phyloP scores from a whole-genome alignment of 2,329 filamentous ascomycete genomes.

The Aspergillus sp. region DNA sequence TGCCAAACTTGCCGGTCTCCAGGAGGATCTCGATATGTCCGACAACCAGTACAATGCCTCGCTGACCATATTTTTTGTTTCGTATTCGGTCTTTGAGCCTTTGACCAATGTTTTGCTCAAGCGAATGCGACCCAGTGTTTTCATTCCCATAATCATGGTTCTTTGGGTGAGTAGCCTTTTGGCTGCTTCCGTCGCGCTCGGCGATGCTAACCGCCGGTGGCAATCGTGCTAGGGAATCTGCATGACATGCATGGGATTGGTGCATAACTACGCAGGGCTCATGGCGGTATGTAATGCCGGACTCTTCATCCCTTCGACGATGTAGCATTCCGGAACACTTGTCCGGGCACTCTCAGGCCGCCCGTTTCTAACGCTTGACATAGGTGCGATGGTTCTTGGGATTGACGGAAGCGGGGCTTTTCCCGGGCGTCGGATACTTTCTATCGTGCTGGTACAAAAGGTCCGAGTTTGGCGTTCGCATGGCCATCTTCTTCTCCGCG shows the following conservation, averaged over 20 bases:
- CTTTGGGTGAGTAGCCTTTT: constrained; percentile 38
- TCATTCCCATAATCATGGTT: constrained; percentile 79
- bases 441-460: constrained; percentile 82
- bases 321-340: background rate
- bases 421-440: constrained; percentile 76
- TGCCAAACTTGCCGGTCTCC: constrained; percentile 60
- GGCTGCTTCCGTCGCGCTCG: background rate
- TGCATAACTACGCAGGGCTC: constrained; percentile 47
- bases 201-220: background rate
- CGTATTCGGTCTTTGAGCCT: constrained; percentile 73
- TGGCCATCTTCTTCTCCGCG: constrained; percentile 80
- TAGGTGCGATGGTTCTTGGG: constrained; percentile 47
- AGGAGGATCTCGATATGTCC: constrained; percentile 62
- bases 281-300: constrained; percentile 34
- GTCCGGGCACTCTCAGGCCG: background rate
- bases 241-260: constrained; percentile 47
- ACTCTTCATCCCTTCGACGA: background rate
- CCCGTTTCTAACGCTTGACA: background rate
- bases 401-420: constrained; percentile 49
- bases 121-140: constrained; percentile 70
- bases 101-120: constrained; percentile 81
- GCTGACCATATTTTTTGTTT: constrained; percentile 83
- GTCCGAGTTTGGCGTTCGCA: constrained; percentile 74
- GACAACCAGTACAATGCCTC: constrained; percentile 69
- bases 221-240: constrained; percentile 37